Percentiles rank a stretch among this genome's conserved stretches.
phyloP scores from a whole-genome alignment of 176 grass and related monocot species.

The Zoysia pacifica region DNA sequence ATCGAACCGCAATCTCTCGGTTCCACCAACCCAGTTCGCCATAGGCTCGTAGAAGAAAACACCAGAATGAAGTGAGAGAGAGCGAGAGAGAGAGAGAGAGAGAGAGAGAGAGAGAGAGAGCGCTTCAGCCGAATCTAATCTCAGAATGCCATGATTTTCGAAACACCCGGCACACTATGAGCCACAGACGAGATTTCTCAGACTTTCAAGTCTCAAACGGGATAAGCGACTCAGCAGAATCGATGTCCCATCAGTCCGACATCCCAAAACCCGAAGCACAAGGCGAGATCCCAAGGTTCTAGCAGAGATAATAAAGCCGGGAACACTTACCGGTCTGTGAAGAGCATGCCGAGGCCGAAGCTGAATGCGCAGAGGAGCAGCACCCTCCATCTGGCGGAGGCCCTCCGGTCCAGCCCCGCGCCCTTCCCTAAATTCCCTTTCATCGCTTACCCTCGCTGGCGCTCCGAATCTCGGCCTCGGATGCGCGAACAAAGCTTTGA shows the following conservation, averaged over 20 bases:
- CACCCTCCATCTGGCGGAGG: slow-evolving; percentile 66
- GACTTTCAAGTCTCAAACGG: slow-evolving; percentile 28
- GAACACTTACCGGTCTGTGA: slow-evolving; percentile 67
- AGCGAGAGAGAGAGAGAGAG: not conserved
- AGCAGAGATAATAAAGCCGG: not conserved
- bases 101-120: too few species aligned
- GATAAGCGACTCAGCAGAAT: slow-evolving; percentile 18
- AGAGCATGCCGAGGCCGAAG: slow-evolving; percentile 87
- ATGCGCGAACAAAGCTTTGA: slow-evolving; percentile 11
- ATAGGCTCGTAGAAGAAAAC: slow-evolving; percentile 22
- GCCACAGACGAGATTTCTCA: not conserved
- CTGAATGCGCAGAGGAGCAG: slow-evolving; percentile 64
- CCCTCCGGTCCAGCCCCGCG: slow-evolving; percentile 48
- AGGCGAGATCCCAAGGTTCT: slow-evolving; percentile 36
- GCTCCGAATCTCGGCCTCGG: slow-evolving; percentile 35
- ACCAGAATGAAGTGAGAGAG: not conserved
- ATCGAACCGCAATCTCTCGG: slow-evolving; percentile 35
- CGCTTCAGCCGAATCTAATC: slow-evolving; percentile 9
- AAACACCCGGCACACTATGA: slow-evolving; percentile 5
- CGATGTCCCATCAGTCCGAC: not conserved
- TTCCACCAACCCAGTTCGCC: slow-evolving; percentile 52
- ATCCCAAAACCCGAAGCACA: not conserved
- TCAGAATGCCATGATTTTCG: not conserved
- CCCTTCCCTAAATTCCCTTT: slow-evolving; percentile 45
- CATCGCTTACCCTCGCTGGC: slow-evolving; percentile 39